Evolutionary conservation across 2,329 filamentous ascomycete genomes (phyloP), one percentile per base, ranked within the genome.

Genomic region (Ceratocystis colombiana): DNA sequence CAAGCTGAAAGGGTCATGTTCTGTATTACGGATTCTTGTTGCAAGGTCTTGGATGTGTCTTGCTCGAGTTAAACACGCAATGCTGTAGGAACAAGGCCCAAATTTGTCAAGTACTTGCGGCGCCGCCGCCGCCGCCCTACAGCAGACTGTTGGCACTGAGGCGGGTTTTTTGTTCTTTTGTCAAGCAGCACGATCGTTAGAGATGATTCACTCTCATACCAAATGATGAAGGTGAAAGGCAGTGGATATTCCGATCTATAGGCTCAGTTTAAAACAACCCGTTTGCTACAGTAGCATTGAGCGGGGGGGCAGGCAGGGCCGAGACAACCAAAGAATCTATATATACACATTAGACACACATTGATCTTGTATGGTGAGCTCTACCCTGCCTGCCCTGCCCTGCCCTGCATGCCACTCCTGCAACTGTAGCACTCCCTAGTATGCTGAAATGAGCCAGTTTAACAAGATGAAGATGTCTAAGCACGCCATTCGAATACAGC

Each of bases 241-340:
- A 50, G n/a, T 20, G 22, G n/a, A 50, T 20, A 20, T 25, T 4
- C 22, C 22, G 48, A 10, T 10, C 17, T 57, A 30, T 28, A 30
- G 53, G 22, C 22, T 57, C 22, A 30, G 22, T 57, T 57, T 30
- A 57, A 57, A 57, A 57, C 53, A 57, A 7, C 22, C 53, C 53
- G 20, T 57, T n/a, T 57, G 53, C 53, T 57, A 57, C 53, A 30
- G 53, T 57, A 57, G 53, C 53, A 57, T 57, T n/a, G 8, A 5
- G 17, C 10, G 10, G 15, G 7, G 25, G n/a, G 30, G 17, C 53
- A 30, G 22, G 12, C 15, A 50, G 48, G 17, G 12, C 53, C 53
- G 28, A 57, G 53, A 30, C 28, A 57, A 25, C 22, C 46, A n/a
- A 17, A 28, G 53, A 57, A 12, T 30, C 8, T 57, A 30, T 30